Evolutionary conservation across 306 rosid genomes (phyloP).

Genomic region (Fragaria nilgerrensis): DNA sequence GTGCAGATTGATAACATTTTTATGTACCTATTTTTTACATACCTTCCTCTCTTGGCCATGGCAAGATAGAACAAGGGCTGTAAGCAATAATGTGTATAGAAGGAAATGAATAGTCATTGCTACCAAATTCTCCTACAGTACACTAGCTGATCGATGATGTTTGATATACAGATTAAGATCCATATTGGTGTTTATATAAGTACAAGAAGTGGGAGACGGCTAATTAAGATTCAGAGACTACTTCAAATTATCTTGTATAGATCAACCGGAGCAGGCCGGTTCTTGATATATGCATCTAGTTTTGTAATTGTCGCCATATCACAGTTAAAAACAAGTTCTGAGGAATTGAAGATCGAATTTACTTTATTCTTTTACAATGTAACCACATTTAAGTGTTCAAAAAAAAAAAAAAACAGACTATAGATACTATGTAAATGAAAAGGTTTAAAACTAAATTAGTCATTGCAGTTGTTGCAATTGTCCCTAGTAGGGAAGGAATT

Average conservation of each 20-base stretch:
- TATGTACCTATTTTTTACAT: not conserved
- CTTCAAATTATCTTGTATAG: too few relatives aligned
- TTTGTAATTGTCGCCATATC: too few relatives aligned
- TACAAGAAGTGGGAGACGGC: not conserved
- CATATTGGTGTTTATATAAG: not conserved
- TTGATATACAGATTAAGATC: not conserved
- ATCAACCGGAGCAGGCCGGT: not conserved
- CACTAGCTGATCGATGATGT: not conserved
- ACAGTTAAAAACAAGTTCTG: too few relatives aligned
- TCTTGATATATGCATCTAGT: too few relatives aligned
- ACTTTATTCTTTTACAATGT: too few relatives aligned
- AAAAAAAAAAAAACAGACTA: too few relatives aligned
- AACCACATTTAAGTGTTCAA: too few relatives aligned
- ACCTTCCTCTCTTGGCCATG: constrained; percentile 32
- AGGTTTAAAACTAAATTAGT: too few relatives aligned
- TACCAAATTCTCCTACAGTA: not conserved
- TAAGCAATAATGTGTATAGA: constrained; percentile 18
- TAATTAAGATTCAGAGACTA: not conserved
- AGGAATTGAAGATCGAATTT: too few relatives aligned
- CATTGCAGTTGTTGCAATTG: too few relatives aligned
- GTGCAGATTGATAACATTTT: not conserved
- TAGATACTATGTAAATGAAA: too few relatives aligned
- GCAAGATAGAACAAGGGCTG: constrained; percentile 25
- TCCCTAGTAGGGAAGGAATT: too few relatives aligned
- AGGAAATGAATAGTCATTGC: constrained; percentile 17